phyloP scores from a whole-genome alignment of 176 grass and related monocot genomes.

The Bromus sterilis region DNA sequence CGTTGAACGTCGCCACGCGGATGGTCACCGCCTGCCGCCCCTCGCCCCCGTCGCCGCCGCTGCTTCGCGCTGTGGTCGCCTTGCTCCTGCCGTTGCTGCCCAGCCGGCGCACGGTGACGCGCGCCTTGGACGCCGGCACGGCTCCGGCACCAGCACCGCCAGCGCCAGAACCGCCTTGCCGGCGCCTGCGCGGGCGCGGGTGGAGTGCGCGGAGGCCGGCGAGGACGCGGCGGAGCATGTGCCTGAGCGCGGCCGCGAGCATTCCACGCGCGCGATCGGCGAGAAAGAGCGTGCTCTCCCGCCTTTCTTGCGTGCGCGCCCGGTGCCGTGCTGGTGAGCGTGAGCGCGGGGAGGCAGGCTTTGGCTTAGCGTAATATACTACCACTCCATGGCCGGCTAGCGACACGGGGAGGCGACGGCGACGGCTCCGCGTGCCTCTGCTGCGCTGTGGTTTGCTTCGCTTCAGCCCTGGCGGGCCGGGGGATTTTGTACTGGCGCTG shows the following conservation, averaged over 20 bases:
- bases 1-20: conserved; percentile 93
- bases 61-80: not conserved
- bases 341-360: no score
- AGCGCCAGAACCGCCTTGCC: not conserved
- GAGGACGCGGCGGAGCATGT: conserved; percentile 39
- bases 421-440: conserved; percentile 7
- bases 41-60: not conserved
- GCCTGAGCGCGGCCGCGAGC: not conserved
- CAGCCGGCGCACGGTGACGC: conserved; percentile 29
- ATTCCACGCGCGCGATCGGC: not conserved
- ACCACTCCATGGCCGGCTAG: not conserved
- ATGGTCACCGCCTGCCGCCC: conserved; percentile 29
- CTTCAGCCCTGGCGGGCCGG: not conserved
- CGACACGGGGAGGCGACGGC: conserved; percentile 4
- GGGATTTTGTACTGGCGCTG: not conserved
- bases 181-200: conserved; percentile 43
- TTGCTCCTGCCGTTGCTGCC: not conserved
- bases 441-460: not conserved
- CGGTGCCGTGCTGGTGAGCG: not conserved
- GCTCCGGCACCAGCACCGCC: not conserved
- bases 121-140: conserved; percentile 14
- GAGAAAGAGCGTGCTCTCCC: not conserved
- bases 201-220: conserved; percentile 25
- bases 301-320: not conserved
- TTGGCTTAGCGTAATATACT: conserved; percentile 13